A percentile compares a stretch with the other conserved stretches of the same genome.
These are phyloP conservation scores for Ambrosia trifida DNA, from an alignment of 129 eudicot species.

Conservation along the genomic window DNA sequence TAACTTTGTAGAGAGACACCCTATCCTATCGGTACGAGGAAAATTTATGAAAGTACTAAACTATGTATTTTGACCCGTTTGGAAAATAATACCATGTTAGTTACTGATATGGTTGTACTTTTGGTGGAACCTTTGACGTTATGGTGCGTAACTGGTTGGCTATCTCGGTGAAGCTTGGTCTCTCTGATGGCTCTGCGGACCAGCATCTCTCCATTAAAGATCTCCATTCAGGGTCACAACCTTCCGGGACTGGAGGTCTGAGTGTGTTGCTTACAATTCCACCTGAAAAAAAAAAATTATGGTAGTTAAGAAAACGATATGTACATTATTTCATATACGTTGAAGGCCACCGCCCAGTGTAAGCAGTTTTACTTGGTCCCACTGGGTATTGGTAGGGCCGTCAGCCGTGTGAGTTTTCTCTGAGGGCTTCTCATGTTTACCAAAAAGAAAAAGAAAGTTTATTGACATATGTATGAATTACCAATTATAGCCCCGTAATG, in stretches of 20 bases:
- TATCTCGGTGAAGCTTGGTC: conserved; percentile 80
- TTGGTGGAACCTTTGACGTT: conserved; percentile 68
- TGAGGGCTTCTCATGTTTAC: not conserved
- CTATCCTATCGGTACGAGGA: conserved; percentile 13
- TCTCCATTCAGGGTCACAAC: conserved; percentile 87
- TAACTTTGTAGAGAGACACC: conserved; percentile 15
- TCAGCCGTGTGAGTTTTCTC: too few species aligned
- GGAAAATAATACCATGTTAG: conserved; percentile 15
- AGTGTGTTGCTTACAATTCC: conserved; percentile 96
- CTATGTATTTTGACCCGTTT: conserved; percentile 18
- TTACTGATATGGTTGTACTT: conserved; percentile 53
- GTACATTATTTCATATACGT: not conserved
- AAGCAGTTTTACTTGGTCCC: not conserved
- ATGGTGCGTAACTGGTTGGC: conserved; percentile 69
- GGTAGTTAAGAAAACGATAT: not conserved
- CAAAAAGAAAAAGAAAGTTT: not conserved
- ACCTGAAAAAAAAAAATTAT: too few species aligned
- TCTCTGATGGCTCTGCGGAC: conserved; percentile 85
- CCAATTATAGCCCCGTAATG: conserved; percentile 97
- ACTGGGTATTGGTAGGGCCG: not conserved
- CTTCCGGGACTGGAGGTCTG: conserved; percentile 81
- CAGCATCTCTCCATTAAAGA: conserved; percentile 90
- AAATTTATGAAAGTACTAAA: not conserved
- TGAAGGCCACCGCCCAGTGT: not conserved
- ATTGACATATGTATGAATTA: conserved; percentile 26